Base-by-base conservation (phyloP, 306 rosid genomes). In the Ormosia semicastrata region DNA sequence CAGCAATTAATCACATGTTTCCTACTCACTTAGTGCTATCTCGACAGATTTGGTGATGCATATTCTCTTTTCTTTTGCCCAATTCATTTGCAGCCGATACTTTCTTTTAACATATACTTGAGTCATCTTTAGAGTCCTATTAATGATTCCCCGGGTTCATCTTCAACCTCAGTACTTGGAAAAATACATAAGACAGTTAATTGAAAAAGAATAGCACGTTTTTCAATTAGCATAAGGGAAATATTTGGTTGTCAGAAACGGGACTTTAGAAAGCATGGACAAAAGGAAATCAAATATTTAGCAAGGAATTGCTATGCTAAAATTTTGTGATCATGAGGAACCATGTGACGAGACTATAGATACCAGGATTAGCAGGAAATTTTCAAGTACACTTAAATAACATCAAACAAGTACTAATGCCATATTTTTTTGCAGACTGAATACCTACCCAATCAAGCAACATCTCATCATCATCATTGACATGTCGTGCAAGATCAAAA, bases 401-500 rank as follows among this genome's bases (percentile, higher is more conserved):
- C 24, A 24, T 24, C 24, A 24, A 24, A 24, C 24, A 24, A 24
- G 24, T 73, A 44, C 63, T 66, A 11, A 43, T 13, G 54, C 70
- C 7, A 75, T 44, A 40, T 58, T 64, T 24, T 24, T 24, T 70
- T 18, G 32, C 5, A 41, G 66, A 57, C 44, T 47, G 40, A 78
- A 79, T 14, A 62, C 92, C 34, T 92, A 95, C 99, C 99, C 98
- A 95, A 83, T 93, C 98, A 75, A 93, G 92, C 83, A 95, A 86
- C 97, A 92, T 88, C 72, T 91, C 94, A 80, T 94, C 93, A 15
- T 92, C 96, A 66, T 93, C 92, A 71, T 91, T 84, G 60, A 97
- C 99, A 84, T 92, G 98, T 73, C 96, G 91, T 47, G 97, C 98
- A 10, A 95, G 97, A 87, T 92, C 98, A 30, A 92, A 95, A 67